Conservation (phyloP, 148 eudicot species). For the Dysphania ambrosioides region DNA sequence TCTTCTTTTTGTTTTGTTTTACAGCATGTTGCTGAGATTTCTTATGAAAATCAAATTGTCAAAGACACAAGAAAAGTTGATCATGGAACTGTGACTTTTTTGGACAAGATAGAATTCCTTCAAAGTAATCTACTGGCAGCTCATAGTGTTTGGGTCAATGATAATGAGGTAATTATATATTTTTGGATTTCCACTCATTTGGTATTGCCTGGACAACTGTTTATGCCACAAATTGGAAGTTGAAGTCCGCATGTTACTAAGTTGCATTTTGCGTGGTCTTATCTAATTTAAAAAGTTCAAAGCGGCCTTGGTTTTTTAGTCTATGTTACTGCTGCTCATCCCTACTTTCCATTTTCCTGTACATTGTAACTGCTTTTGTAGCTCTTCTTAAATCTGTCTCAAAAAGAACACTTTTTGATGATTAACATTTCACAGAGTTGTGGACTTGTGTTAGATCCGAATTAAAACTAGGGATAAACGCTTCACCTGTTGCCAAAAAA, state of each 20-base stretch:
- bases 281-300: background rate
- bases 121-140: slow-evolving; percentile 78
- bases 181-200: background rate
- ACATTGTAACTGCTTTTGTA: background rate
- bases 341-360: background rate
- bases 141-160: slow-evolving; percentile 88
- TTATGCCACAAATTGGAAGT: background rate
- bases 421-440: background rate
- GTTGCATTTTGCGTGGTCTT: background rate
- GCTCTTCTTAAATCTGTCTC: background rate
- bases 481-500: background rate
- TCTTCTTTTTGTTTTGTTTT: background rate
- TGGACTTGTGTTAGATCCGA: background rate
- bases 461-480: background rate
- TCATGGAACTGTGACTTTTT: slow-evolving; percentile 81
- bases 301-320: background rate
- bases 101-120: slow-evolving; percentile 62
- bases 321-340: background rate
- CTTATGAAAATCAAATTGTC: slow-evolving; percentile 78
- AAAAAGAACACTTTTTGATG: background rate
- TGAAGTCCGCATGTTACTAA: background rate
- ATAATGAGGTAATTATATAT: slow-evolving; percentile 68
- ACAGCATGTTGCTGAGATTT: slow-evolving; percentile 92
- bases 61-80: slow-evolving; percentile 54
- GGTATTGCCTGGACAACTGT: background rate